Evolutionary conservation across 441 rosid genomes (phyloP), one percentile per base, ranked within the genome.

Genomic region (Erodium moschatum): DNA sequence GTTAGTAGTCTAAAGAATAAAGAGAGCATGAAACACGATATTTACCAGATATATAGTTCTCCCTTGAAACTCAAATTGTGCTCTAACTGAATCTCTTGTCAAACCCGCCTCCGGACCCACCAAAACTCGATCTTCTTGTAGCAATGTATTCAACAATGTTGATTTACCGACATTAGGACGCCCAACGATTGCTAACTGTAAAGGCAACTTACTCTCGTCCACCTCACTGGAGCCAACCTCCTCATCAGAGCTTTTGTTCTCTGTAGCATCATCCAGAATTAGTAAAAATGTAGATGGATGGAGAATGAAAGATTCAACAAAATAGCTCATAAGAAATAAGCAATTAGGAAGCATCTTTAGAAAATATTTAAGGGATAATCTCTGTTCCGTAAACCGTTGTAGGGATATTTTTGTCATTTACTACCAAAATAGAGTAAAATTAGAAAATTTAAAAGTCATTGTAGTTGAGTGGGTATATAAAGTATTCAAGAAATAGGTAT

Each of bases 51-150:
- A 92, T 67, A 92, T 75, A 10, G 83, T 89, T 82, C 96, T 88
- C 35, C 90, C 98, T 73, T 88, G 82, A 83, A 71, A 88, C 64
- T 91, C 74, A 73, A 93, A 93, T 63, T 88, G 86, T 33, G 86
- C 93, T 81, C 98, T 87, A 70, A 93, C 82, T 70, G 96, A 86
- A 84, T 91, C 98, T 81, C 98, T 82, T 6, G 98, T 93, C 78
- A 93, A 81, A 76, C 98, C 97, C 77, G 91, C 91, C 78, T 93
- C 96, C 38, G 97, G 97, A 74, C 98, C 98, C 31, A 91, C 98
- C 76, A 91, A 78, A 65, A 93, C 97, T 67, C 97, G 93, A 62
- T 93, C 91, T 82, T 93, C 97, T 84, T 89, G 95, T 77, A 93
- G 70, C 76, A 93, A 78, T 61, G 91, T 79, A 80, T 93, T 93